phyloP scores from a whole-genome alignment of 129 eudicot genomes.

The Artemisia annua region DNA sequence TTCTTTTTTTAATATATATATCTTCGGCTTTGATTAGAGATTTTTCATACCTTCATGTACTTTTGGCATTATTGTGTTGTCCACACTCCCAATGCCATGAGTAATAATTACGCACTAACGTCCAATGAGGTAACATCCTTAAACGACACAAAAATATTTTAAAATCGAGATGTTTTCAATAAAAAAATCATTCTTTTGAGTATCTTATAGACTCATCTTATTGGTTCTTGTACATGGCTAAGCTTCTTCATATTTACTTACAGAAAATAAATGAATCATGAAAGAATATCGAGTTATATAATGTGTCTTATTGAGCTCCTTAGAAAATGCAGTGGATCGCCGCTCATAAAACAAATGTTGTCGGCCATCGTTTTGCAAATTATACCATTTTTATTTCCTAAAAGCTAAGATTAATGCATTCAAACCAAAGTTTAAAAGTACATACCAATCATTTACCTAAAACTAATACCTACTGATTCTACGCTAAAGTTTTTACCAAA shows the following conservation, averaged over 20 bases:
- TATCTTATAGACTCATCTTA: neutral
- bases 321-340: neutral
- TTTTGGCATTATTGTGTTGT: slow-evolving; percentile 8
- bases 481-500: neutral
- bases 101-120: neutral
- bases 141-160: slow-evolving; percentile 18
- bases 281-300: neutral
- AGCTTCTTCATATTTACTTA: neutral
- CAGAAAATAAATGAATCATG: neutral
- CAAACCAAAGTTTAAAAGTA: neutral
- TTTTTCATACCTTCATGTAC: neutral
- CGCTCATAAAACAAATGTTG: neutral
- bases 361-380: neutral
- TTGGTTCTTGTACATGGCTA: neutral
- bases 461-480: neutral
- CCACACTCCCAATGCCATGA: slow-evolving; percentile 16
- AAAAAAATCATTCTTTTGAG: too few relatives aligned
- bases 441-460: slow-evolving; percentile 6
- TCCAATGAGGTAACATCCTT: slow-evolving; percentile 19
- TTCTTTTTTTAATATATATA: too few relatives aligned
- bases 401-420: neutral
- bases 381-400: neutral
- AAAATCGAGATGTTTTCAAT: neutral
- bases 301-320: neutral
- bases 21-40: too few relatives aligned